phyloP scores from a whole-genome alignment of 140 eudicot species.

The Stevia rebaudiana region DNA sequence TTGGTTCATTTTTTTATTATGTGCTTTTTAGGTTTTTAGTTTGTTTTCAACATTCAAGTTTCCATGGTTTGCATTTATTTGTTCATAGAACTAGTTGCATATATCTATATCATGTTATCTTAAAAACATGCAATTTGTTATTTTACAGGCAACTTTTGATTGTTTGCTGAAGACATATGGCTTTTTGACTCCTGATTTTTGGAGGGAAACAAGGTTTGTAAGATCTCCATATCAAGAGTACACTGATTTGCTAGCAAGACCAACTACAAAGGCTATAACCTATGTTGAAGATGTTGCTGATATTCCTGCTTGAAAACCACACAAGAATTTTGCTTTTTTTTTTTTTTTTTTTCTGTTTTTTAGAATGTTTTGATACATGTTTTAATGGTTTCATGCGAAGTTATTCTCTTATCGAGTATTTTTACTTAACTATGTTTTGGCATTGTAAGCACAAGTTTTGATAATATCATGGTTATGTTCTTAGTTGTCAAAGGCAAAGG shows the following conservation, averaged over 20 bases:
- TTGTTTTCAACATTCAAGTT: background rate
- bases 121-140: background rate
- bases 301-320: slow-evolving; percentile 25
- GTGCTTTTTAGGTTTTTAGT: background rate
- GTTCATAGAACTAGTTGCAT: too few relatives aligned
- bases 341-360: slow-evolving; percentile 6
- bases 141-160: slow-evolving; percentile 41
- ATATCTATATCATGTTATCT: background rate
- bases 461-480: background rate
- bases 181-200: slow-evolving; percentile 41
- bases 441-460: background rate
- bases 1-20: too few relatives aligned
- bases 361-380: slow-evolving; percentile 25
- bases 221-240: slow-evolving; percentile 54
- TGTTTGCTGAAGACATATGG: slow-evolving; percentile 41
- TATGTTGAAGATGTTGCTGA: slow-evolving; percentile 33
- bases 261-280: slow-evolving; percentile 29
- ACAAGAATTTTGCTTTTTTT: too few relatives aligned
- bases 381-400: background rate
- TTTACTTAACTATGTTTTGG: background rate
- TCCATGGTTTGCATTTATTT: background rate
- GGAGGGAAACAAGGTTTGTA: slow-evolving; percentile 48
- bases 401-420: background rate
- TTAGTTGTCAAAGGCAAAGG: background rate
- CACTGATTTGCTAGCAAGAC: slow-evolving; percentile 44